Evolutionary conservation across 805 yeast species (phyloP).

Genomic region (Spathaspora hagerdaliae): DNA sequence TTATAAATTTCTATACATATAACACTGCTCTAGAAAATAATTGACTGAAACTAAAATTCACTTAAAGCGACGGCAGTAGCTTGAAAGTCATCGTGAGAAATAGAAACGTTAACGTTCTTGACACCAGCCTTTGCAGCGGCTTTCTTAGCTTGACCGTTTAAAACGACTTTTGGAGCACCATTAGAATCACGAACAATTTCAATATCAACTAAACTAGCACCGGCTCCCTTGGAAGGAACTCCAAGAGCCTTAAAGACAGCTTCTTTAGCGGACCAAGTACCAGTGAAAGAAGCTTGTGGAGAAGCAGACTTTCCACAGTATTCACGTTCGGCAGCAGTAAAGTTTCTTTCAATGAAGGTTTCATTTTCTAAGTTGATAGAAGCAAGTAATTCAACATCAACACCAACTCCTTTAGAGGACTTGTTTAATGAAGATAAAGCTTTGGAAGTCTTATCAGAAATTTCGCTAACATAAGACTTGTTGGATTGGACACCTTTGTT

Average conservation of each 20-base stretch:
- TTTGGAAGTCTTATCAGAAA: slow-evolving; percentile 58
- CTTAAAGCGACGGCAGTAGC: slow-evolving; percentile 94
- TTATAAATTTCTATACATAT: no score
- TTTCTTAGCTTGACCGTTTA: slow-evolving; percentile 70
- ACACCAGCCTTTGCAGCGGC: slow-evolving; percentile 74
- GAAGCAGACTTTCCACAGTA: slow-evolving; percentile 74
- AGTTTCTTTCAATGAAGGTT: slow-evolving; percentile 89
- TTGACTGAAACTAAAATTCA: slow-evolving; percentile 33
- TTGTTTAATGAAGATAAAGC: slow-evolving; percentile 56
- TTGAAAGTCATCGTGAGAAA: slow-evolving; percentile 95
- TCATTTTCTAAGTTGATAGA: slow-evolving; percentile 83
- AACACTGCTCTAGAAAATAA: not conserved
- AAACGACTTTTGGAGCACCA: slow-evolving; percentile 78
- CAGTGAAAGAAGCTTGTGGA: slow-evolving; percentile 89
- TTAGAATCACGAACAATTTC: slow-evolving; percentile 71
- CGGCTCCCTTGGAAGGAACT: slow-evolving; percentile 87
- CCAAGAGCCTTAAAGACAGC: slow-evolving; percentile 97
- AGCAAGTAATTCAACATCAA: slow-evolving; percentile 87
- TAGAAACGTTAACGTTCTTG: slow-evolving; percentile 74
- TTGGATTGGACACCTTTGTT: slow-evolving; percentile 48
- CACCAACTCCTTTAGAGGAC: slow-evolving; percentile 78
- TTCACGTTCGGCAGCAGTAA: slow-evolving; percentile 72
- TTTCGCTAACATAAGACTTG: slow-evolving; percentile 39
- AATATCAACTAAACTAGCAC: slow-evolving; percentile 88
- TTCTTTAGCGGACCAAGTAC: slow-evolving; percentile 99